Conservation (phyloP, 257 asterid species). For the Solanum pimpinellifolium region DNA sequence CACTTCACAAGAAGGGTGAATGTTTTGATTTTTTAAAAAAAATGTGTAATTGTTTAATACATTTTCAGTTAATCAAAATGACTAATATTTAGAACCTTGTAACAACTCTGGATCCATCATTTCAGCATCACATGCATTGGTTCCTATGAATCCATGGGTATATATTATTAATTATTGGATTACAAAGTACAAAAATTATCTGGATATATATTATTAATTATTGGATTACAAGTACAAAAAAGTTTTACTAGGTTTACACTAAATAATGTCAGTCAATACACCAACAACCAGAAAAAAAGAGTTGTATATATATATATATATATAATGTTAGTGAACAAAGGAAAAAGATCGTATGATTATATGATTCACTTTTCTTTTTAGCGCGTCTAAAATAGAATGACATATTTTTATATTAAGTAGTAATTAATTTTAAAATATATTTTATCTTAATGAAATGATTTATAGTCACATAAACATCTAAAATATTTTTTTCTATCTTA, state of each 20-base stretch:
- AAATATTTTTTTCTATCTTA: too few species aligned
- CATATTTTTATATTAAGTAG: too few species aligned
- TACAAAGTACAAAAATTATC: neutral
- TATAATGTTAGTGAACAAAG: neutral
- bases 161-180: too few species aligned
- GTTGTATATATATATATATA: neutral
- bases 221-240: neutral
- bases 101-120: neutral
- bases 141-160: neutral
- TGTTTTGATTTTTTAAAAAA: neutral
- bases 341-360: neutral
- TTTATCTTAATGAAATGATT: too few species aligned
- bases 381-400: too few species aligned
- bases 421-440: too few species aligned
- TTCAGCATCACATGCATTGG: neutral
- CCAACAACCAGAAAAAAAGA: neutral
- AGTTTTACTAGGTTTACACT: neutral
- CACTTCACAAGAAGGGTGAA: neutral
- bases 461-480: too few species aligned
- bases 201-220: neutral
- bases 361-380: too few species aligned
- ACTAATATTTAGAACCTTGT: neutral
- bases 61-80: neutral
- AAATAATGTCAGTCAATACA: neutral
- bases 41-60: neutral